A percentile compares a stretch with the other conserved stretches of the same genome.
These are phyloP conservation scores for Tephrocybe sp. DNA, from an alignment of 768 basidiomycete genomes.

Conservation along the genomic window DNA sequence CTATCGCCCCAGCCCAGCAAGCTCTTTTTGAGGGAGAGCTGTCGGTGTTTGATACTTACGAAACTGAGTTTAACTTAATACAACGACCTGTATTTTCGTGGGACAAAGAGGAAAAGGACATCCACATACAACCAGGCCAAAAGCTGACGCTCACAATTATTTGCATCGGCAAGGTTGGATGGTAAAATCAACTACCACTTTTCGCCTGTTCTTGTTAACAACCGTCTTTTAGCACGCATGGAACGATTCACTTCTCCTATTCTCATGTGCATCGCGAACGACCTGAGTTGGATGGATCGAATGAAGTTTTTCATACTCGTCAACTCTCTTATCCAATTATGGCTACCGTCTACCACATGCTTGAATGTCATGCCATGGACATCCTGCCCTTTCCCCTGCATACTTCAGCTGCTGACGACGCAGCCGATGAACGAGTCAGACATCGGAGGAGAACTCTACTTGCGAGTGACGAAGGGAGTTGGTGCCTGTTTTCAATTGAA, in stretches of 20 bases:
- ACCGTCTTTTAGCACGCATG: constrained; percentile 58
- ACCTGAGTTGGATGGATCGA: constrained; percentile 22
- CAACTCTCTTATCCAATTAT: constrained; percentile 86
- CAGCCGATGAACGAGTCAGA: constrained; percentile 20
- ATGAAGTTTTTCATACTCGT: constrained; percentile 77
- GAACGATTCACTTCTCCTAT: constrained; percentile 83
- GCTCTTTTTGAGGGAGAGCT: constrained; percentile 79
- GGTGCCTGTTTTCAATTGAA: constrained; percentile 88
- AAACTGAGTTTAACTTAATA: constrained; percentile 81
- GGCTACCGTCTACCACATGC: constrained; percentile 94
- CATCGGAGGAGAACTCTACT: constrained; percentile 30
- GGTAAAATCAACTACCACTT: constrained; percentile 54
- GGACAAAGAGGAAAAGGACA: constrained; percentile 52
- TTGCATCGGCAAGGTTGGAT: constrained; percentile 90
- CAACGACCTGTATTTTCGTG: constrained; percentile 82
- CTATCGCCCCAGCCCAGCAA: constrained; percentile 73
- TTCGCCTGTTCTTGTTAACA: constrained; percentile 14
- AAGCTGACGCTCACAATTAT: constrained; percentile 66
- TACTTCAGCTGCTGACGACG: constrained; percentile 20
- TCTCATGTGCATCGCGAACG: constrained; percentile 57
- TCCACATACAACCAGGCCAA: constrained; percentile 71
- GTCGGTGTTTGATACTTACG: constrained; percentile 84
- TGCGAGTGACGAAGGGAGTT: constrained; percentile 54
- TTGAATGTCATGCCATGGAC: constrained; percentile 85
- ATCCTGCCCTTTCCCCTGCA: constrained; percentile 61